These are phyloP conservation scores for Saccharomycopsis fodiens DNA, from an alignment of 805 yeast genomes.

Conservation along the genomic window DNA sequence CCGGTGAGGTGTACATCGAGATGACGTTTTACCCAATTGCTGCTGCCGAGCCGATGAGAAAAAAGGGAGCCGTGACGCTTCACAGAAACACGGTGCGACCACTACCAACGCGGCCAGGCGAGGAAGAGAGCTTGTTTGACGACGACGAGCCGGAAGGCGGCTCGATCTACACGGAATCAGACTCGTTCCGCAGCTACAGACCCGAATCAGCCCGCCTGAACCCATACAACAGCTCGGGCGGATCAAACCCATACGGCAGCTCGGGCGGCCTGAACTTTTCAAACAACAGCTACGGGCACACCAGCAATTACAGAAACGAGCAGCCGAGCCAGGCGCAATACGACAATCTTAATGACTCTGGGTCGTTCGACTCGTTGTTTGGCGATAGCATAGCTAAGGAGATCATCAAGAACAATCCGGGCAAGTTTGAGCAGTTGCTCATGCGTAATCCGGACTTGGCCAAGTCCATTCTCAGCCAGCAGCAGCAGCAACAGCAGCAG, in stretches of 20 bases:
- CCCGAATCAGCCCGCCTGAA: background rate
- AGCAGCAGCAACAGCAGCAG: background rate
- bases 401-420: conserved; percentile 18
- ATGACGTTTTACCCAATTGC: conserved; percentile 77
- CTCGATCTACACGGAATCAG: background rate
- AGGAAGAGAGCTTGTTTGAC: conserved; percentile 1
- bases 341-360: background rate
- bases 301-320: background rate
- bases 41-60: conserved; percentile 21
- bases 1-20: conserved; percentile 85
- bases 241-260: background rate
- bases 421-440: conserved; percentile 14
- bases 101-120: conserved; percentile 17
- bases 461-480: conserved; percentile 2
- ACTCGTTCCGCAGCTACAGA: background rate
- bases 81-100: conserved; percentile 19
- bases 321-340: background rate
- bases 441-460: conserved; percentile 19
- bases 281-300: background rate
- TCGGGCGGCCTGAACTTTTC: background rate
- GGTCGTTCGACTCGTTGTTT: background rate
- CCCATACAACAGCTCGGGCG: background rate
- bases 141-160: background rate
- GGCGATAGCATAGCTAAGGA: conserved; percentile 13
- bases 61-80: conserved; percentile 16